Evolutionary conservation across 805 yeast species (phyloP).

Genomic region (Candida insectalens): DNA sequence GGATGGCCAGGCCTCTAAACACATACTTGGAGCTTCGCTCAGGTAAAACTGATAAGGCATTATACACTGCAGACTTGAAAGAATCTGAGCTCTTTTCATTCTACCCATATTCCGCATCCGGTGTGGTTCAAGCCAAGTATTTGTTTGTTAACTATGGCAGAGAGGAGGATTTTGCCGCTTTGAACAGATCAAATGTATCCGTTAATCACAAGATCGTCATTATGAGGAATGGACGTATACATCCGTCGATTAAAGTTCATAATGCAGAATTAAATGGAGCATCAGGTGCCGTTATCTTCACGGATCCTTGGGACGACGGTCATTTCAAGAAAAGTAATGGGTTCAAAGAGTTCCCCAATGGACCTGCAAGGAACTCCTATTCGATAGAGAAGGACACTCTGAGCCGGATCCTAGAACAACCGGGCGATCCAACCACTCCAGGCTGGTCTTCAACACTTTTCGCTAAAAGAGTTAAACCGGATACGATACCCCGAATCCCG

Average conservation of each 20-base stretch:
- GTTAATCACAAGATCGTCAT: conserved; percentile 50
- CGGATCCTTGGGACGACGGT: conserved; percentile 54
- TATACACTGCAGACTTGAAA: conserved; percentile 38
- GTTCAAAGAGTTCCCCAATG: conserved; percentile 47
- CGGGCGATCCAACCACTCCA: conserved; percentile 77
- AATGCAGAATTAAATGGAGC: conserved; percentile 59
- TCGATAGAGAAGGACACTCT: conserved; percentile 57
- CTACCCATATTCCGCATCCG: conserved; percentile 58
- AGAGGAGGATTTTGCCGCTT: conserved; percentile 38
- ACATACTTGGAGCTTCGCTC: conserved; percentile 30
- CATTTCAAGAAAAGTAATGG: conserved; percentile 48
- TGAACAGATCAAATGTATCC: conserved; percentile 31
- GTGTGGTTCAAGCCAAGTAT: conserved; percentile 44
- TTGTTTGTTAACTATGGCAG: conserved; percentile 57
- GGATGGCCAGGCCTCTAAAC: conserved; percentile 41
- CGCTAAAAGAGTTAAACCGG: conserved; percentile 30
- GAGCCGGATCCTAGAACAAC: conserved; percentile 44
- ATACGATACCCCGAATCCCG: conserved; percentile 41
- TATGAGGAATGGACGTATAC: conserved; percentile 39
- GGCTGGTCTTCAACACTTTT: conserved; percentile 49
- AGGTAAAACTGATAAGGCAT: conserved; percentile 23
- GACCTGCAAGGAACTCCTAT: conserved; percentile 55
- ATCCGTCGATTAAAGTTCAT: conserved; percentile 47
- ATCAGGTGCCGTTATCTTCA: conserved; percentile 45
- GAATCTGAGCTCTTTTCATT: conserved; percentile 38